Percentiles rank a stretch among this genome's conserved stretches.
phyloP scores from a whole-genome alignment of 2,329 filamentous ascomycete species.

The Xylaria multiplex region DNA sequence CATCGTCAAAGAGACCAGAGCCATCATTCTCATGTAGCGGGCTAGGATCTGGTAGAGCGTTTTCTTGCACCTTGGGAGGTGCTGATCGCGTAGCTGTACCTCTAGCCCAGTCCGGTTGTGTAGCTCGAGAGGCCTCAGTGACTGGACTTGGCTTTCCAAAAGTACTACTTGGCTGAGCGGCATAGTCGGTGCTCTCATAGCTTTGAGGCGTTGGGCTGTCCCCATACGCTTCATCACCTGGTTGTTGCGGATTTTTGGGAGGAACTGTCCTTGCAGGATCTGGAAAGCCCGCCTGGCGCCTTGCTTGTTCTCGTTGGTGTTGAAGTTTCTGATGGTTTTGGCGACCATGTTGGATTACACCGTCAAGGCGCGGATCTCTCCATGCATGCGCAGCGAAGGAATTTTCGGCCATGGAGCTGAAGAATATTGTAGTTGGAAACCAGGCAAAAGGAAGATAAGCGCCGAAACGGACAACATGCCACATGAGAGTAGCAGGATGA shows the following conservation, averaged over 20 bases:
- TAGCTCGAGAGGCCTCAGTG: constrained; percentile 9
- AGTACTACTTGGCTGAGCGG: constrained; percentile 9
- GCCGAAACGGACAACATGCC: constrained; percentile 52
- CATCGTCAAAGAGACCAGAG: constrained; percentile 40
- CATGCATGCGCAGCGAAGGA: constrained; percentile 37
- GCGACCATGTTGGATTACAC: not conserved
- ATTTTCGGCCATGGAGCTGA: constrained; percentile 47
- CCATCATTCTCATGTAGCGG: constrained; percentile 34
- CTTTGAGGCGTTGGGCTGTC: constrained; percentile 10
- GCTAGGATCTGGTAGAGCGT: not conserved
- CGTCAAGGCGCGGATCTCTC: constrained; percentile 30
- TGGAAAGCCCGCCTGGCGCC: constrained; percentile 1
- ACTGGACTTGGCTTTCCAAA: constrained; percentile 5
- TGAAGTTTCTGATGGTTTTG: not conserved
- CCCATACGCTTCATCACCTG: not conserved
- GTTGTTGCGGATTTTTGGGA: constrained; percentile 5
- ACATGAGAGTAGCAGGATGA: constrained; percentile 43
- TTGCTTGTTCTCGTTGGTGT: constrained; percentile 5
- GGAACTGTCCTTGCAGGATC: not conserved
- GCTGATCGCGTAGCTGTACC: constrained; percentile 13
- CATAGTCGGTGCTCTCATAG: constrained; percentile 14
- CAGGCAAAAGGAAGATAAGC: constrained; percentile 48
- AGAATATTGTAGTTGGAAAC: constrained; percentile 45
- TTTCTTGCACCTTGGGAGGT: constrained; percentile 4
- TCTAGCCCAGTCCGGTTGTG: constrained; percentile 31